These are phyloP conservation scores for Lecanosticta acicola DNA, from an alignment of 2,329 filamentous ascomycete species.

Conservation along the genomic window DNA sequence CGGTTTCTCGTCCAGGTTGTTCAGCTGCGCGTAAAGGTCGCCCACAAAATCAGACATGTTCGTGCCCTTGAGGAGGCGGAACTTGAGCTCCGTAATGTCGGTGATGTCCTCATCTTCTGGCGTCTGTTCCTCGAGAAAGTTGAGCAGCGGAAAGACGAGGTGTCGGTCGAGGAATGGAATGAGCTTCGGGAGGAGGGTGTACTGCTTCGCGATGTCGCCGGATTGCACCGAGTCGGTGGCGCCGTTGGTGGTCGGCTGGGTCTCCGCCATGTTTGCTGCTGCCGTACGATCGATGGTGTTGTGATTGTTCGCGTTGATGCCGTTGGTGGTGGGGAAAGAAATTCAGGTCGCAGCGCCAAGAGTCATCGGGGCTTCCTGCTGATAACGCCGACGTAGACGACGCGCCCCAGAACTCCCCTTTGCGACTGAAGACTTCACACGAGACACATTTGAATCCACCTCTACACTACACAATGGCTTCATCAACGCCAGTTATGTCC, in stretches of 20 bases:
- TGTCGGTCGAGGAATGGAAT: slow-evolving; percentile 92
- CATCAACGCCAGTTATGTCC: slow-evolving; percentile 32
- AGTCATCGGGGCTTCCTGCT: neutral
- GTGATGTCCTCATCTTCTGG: slow-evolving; percentile 69
- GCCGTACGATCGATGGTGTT: neutral
- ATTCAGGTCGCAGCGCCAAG: neutral
- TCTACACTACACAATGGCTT: slow-evolving; percentile 30
- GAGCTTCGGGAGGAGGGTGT: slow-evolving; percentile 81
- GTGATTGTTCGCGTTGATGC: neutral
- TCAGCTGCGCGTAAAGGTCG: slow-evolving; percentile 81
- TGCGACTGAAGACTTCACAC: neutral
- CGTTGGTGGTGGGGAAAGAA: neutral
- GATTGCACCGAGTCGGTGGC: slow-evolving; percentile 33
- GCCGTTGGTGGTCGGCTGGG: slow-evolving; percentile 6
- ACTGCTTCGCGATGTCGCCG: slow-evolving; percentile 53
- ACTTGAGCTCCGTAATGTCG: slow-evolving; percentile 80
- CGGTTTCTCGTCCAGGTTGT: slow-evolving; percentile 70
- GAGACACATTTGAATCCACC: too few species aligned
- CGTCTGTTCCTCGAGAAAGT: slow-evolving; percentile 77
- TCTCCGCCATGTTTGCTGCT: slow-evolving; percentile 5
- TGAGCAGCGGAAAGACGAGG: slow-evolving; percentile 90
- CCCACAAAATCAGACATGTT: slow-evolving; percentile 99
- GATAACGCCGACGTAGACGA: neutral
- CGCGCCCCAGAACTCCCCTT: neutral
- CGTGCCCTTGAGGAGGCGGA: slow-evolving; percentile 88